A percentile compares a stretch with the other conserved stretches of the same genome.
These are phyloP conservation scores for Pseudocercospora ulei DNA, from an alignment of 2,329 filamentous ascomycete genomes.

Conservation along the genomic window DNA sequence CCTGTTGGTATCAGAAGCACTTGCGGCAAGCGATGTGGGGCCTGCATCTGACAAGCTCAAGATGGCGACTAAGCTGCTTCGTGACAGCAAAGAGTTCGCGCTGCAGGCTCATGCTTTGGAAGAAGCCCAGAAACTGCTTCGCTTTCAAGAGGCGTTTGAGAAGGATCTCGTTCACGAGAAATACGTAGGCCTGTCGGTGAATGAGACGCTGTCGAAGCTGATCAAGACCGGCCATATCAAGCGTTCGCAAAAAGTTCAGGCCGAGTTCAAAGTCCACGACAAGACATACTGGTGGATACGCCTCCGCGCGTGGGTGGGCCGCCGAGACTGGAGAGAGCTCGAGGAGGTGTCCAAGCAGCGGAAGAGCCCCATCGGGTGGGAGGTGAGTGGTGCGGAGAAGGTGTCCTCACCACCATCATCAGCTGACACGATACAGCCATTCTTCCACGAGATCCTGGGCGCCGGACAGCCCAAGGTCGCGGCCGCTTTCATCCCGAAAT, in stretches of 20 bases:
- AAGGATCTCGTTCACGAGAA: slow-evolving; percentile 55
- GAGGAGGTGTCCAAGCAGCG: slow-evolving; percentile 69
- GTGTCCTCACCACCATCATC: slow-evolving; percentile 9
- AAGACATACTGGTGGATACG: slow-evolving; percentile 82
- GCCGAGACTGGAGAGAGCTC: slow-evolving; percentile 83
- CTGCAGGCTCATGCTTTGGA: slow-evolving; percentile 67
- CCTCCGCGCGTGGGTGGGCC: slow-evolving; percentile 76
- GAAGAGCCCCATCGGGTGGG: slow-evolving; percentile 93
- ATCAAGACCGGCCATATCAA: slow-evolving; percentile 72
- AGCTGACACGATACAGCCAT: slow-evolving; percentile 52
- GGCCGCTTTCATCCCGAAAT: slow-evolving; percentile 76
- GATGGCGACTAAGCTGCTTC: slow-evolving; percentile 70
- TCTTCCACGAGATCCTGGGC: slow-evolving; percentile 77
- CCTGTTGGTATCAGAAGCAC: slow-evolving; percentile 74
- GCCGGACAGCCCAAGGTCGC: slow-evolving; percentile 87
- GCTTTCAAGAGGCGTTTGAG: slow-evolving; percentile 79
- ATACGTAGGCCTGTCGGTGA: slow-evolving; percentile 75
- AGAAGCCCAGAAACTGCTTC: slow-evolving; percentile 68
- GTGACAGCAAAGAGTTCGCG: slow-evolving; percentile 69
- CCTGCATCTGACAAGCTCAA: slow-evolving; percentile 75
- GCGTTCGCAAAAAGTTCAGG: slow-evolving; percentile 75
- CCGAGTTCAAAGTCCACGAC: slow-evolving; percentile 86
- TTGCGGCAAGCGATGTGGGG: slow-evolving; percentile 59
- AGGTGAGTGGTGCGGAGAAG: slow-evolving; percentile 49
- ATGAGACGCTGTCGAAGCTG: slow-evolving; percentile 85